These are phyloP conservation scores for Platanthera guangdongensis DNA, from an alignment of 106 monocot species.

Conservation along the genomic window DNA sequence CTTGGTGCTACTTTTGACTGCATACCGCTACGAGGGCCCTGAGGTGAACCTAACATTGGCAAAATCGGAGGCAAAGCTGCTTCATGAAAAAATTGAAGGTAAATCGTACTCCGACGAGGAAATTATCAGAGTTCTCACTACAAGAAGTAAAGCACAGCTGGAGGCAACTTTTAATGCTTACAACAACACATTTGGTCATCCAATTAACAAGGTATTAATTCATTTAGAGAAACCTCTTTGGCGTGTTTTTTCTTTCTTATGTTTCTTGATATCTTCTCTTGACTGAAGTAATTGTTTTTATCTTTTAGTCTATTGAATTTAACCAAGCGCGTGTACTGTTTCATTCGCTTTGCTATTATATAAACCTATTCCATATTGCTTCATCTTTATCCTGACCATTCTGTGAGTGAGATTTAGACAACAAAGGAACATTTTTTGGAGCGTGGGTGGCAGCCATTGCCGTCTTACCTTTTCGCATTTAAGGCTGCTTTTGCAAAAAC, in stretches of 20 bases:
- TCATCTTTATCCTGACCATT: no score
- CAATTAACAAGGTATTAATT: conserved; percentile 62
- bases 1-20: conserved; percentile 57
- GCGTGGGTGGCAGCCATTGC: no score
- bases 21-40: conserved; percentile 62
- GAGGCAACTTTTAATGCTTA: conserved; percentile 69
- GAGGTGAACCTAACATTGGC: conserved; percentile 67
- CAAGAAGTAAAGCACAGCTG: conserved; percentile 81
- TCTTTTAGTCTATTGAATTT: no score
- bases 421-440: no score
- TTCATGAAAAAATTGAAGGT: conserved; percentile 58
- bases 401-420: no score
- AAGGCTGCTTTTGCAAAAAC: no score
- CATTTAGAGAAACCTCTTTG: background rate
- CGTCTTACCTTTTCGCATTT: no score
- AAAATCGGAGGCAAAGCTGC: conserved; percentile 79
- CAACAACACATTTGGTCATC: conserved; percentile 54
- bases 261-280: background rate
- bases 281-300: no score
- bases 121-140: conserved; percentile 65
- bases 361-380: no score
- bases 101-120: conserved; percentile 72
- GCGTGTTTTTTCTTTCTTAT: background rate
- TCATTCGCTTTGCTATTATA: no score
- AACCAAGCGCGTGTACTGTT: no score